Conservation (phyloP, 768 basidiomycete species). For the Macrolepiota dolichaula region DNA sequence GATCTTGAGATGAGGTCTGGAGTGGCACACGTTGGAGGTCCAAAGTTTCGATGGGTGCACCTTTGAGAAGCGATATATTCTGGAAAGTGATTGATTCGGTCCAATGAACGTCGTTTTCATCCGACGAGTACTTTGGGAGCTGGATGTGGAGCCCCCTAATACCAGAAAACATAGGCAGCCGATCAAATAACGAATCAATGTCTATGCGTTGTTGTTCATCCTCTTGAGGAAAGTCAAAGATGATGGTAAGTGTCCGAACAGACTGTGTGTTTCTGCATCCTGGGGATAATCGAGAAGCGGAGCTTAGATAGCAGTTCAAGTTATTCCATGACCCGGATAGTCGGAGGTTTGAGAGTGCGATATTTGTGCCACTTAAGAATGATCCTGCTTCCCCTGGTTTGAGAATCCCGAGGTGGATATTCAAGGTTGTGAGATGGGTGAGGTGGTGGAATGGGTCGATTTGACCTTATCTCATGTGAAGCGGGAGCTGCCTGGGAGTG, state of each 20-base stretch:
- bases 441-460: not conserved
- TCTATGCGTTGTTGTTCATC: not conserved
- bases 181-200: not conserved
- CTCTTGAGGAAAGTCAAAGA: not conserved
- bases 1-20: not conserved
- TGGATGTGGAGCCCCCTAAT: not conserved
- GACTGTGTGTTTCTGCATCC: not conserved
- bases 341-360: not conserved
- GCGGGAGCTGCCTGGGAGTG: not conserved
- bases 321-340: not conserved
- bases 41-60: too few species aligned
- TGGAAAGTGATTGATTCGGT: not conserved
- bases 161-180: not conserved
- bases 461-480: not conserved
- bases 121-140: not conserved
- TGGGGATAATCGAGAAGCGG: not conserved
- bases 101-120: not conserved
- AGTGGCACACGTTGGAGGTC: not conserved
- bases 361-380: not conserved
- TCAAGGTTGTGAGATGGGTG: not conserved
- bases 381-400: not conserved
- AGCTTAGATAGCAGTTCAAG: not conserved
- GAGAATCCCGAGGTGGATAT: not conserved
- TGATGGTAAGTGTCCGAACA: not conserved
- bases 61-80: too few species aligned